A percentile compares a stretch with the other conserved stretches of the same genome.
Conservation (phyloP, 2,329 filamentous ascomycete species). For the Coleophoma eucalyptorum region DNA sequence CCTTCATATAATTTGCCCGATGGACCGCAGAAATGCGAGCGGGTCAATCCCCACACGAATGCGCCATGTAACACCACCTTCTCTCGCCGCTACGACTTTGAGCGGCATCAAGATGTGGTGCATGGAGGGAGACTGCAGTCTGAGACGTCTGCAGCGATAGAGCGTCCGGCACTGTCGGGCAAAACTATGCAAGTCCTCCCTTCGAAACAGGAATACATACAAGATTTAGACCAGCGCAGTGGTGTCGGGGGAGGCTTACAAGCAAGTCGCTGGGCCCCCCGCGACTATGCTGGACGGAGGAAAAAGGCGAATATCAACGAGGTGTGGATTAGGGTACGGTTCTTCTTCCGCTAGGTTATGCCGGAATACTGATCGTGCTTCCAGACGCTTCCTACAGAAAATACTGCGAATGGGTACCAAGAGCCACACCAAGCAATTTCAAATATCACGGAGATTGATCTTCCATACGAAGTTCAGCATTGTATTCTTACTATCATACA, state of each 20-base stretch:
- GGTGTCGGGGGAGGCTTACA: constrained; percentile 8
- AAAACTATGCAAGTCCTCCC: background rate
- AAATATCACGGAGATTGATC: constrained; percentile 15
- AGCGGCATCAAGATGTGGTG: background rate
- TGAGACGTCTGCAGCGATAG: background rate
- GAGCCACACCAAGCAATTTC: background rate
- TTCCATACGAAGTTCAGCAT: constrained; percentile 30
- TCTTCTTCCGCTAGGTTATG: background rate
- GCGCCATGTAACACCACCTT: background rate
- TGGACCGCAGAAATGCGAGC: background rate
- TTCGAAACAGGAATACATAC: background rate
- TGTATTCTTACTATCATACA: constrained; percentile 26
- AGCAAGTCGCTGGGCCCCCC: constrained; percentile 22
- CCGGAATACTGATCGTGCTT: background rate
- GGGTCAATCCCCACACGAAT: background rate
- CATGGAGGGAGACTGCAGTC: background rate
- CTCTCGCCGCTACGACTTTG: background rate
- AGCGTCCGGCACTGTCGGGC: background rate
- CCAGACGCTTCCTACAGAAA: background rate
- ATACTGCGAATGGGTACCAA: background rate
- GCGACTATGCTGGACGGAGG: constrained; percentile 7
- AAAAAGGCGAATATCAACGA: constrained; percentile 4
- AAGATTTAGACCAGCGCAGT: background rate
- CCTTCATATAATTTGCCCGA: background rate
- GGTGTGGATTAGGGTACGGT: constrained; percentile 19